Percentiles rank a stretch among this genome's conserved stretches.
Conservation (phyloP, 2,329 filamentous ascomycete genomes). For the Cercospora beticola region DNA sequence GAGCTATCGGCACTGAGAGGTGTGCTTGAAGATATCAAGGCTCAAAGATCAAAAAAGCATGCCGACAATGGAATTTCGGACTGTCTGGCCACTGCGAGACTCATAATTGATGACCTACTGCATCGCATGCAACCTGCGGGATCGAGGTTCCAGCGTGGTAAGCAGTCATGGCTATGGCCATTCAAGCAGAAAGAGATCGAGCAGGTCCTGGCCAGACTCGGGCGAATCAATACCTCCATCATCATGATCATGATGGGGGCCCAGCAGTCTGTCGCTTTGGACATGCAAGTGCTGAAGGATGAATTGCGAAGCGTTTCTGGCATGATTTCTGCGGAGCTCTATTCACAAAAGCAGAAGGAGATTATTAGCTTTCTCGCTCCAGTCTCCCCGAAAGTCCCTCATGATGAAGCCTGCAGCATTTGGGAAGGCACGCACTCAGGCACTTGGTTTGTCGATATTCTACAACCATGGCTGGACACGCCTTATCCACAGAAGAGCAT, state of each 20-base stretch:
- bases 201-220: background rate
- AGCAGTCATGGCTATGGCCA: background rate
- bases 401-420: background rate
- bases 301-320: background rate
- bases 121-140: background rate
- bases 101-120: background rate
- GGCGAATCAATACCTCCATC: background rate
- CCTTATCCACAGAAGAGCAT: background rate
- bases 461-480: background rate
- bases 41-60: background rate
- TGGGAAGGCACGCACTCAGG: background rate
- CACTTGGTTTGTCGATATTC: background rate
- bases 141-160: background rate
- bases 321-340: background rate
- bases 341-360: background rate
- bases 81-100: background rate
- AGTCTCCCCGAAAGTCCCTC: background rate
- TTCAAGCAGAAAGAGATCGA: background rate
- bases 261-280: background rate
- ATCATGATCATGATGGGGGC: conserved; percentile 6
- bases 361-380: background rate
- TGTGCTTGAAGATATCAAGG: background rate
- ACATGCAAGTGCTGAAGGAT: background rate
- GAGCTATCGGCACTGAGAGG: background rate
- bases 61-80: background rate